phyloP scores from a whole-genome alignment of 2,329 filamentous ascomycete genomes.

The Aspergillus pseudonomiae region DNA sequence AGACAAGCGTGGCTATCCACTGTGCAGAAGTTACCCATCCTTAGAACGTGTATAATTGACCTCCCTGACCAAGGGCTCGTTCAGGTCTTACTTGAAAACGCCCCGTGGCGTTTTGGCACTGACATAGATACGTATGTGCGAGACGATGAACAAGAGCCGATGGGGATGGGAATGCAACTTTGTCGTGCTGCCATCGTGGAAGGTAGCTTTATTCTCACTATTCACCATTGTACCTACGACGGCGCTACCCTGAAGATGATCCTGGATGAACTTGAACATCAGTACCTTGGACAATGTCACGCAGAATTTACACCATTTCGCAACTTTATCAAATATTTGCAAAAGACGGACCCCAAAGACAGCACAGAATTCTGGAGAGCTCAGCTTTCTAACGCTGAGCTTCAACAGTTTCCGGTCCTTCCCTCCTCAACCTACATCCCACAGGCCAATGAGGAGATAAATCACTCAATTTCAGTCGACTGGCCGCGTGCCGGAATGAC shows the following conservation, averaged over 20 bases:
- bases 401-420: background rate
- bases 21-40: background rate
- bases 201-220: background rate
- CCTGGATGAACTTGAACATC: background rate
- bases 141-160: background rate
- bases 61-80: conserved; percentile 4
- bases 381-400: background rate
- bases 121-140: background rate
- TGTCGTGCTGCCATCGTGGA: background rate
- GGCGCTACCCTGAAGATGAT: background rate
- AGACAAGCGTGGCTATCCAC: background rate
- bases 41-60: conserved; percentile 5
- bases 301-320: background rate
- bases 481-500: background rate
- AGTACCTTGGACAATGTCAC: background rate
- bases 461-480: background rate
- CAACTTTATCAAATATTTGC: background rate
- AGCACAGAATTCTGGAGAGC: background rate
- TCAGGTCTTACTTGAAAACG: background rate
- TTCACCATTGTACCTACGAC: background rate
- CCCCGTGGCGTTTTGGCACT: background rate
- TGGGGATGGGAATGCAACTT: background rate
- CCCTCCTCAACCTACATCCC: background rate
- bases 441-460: background rate
- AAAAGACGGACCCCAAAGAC: background rate